phyloP scores from a whole-genome alignment of 1,284 basidiomycete genomes.

The Cerioporus squamosus region DNA sequence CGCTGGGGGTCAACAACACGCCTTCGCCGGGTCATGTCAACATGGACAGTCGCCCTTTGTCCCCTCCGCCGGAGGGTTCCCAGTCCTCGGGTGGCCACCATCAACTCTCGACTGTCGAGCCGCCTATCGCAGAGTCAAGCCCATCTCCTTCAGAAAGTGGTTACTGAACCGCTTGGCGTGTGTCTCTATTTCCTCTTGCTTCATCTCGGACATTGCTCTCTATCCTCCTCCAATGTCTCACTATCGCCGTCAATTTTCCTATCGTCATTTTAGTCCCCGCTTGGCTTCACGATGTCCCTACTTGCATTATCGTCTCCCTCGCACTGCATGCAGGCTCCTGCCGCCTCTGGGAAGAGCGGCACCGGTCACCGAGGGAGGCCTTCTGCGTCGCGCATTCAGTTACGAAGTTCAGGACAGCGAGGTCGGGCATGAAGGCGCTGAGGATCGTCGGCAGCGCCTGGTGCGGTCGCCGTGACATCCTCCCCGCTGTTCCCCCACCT shows the following conservation, averaged over 20 bases:
- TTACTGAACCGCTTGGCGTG: slow-evolving; percentile 44
- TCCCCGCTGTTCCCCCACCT: slow-evolving; percentile 11
- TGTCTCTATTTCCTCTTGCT: slow-evolving; percentile 18
- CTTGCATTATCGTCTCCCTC: slow-evolving; percentile 14
- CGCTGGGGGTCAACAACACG: slow-evolving; percentile 57
- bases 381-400: slow-evolving; percentile 8
- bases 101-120: slow-evolving; percentile 54
- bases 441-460: slow-evolving; percentile 30
- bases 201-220: slow-evolving; percentile 27
- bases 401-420: slow-evolving; percentile 18
- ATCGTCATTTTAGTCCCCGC: slow-evolving; percentile 19
- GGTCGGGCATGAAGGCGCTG: slow-evolving; percentile 21
- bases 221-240: slow-evolving; percentile 16
- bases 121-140: slow-evolving; percentile 62
- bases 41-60: slow-evolving; percentile 59
- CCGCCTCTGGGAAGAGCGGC: slow-evolving; percentile 24
- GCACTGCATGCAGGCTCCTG: slow-evolving; percentile 19
- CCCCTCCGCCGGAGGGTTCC: slow-evolving; percentile 62
- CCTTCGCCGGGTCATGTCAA: slow-evolving; percentile 53
- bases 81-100: slow-evolving; percentile 42
- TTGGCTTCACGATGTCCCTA: slow-evolving; percentile 18
- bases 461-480: slow-evolving; percentile 26
- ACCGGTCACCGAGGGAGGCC: slow-evolving; percentile 18
- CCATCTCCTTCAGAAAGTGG: slow-evolving; percentile 66
- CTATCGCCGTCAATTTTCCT: slow-evolving; percentile 17